Base-by-base conservation (phyloP, 2,329 filamentous ascomycete species). In the Colletotrichum sp. region DNA sequence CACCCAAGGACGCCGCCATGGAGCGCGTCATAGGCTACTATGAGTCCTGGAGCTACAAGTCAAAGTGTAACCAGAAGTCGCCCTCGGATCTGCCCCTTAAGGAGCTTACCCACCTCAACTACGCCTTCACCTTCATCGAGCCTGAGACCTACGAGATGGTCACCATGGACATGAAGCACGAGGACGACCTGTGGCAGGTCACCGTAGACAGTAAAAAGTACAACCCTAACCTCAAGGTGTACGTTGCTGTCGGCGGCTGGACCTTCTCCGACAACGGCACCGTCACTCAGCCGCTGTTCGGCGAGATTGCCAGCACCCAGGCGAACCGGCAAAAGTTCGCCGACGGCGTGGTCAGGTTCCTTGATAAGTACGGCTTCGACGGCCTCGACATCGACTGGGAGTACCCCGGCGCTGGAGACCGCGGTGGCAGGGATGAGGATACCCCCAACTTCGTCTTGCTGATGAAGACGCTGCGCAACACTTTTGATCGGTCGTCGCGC, bases 391-490 rank as follows among this genome's bases (percentile, higher is more conserved):
- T 82, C 24, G 80, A 83, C 75, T 82, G 78, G 79, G 71, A 76
- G 61, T 80, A 75, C 15, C 70, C 70, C 8, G 82, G 81, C 1
- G 85, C 86, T 5, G 79, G 81, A 18, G 85, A 86, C 24, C 81
- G 86, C 7, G 79, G 79, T 8, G 88, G 88, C 2, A 76, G 71
- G 0, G 36, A 79, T 0, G 81, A 80, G 2, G 87, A 89, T 66
- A 81, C 75, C 52, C 72, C 73, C 0, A 85, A 87, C 71, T 84
- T 81, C 57, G 78, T 80, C 8, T 55, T 26, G 3, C 75, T 82
- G 43, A 65, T 82, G 13, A 67, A 77, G 21, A 71, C 60, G 12
- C 67, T 76, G 3, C 67, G 78, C 60, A 38, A 74, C 15, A 26
- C 77, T 6, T 78, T 69, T 5, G 57, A 52, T 0, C 24, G 48